Percentiles rank a stretch among this genome's conserved stretches.
Conservation (phyloP, 176 grass and related monocot species). For the Saccharum spontaneum region DNA sequence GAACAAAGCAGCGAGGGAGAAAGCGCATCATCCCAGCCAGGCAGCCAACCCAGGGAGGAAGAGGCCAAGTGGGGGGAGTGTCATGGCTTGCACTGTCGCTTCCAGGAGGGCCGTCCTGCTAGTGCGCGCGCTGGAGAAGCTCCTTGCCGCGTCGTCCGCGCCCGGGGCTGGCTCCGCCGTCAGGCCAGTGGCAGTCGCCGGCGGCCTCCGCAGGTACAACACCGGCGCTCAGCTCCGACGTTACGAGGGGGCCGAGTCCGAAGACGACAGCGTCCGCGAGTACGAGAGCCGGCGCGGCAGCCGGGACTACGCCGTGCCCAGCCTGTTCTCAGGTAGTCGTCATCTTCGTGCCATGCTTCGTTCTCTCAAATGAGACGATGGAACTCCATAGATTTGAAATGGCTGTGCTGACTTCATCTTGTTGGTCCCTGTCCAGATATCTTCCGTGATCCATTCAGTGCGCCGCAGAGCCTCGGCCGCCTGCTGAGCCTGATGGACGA, state of each 20-base stretch:
- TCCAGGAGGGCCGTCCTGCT: constrained; percentile 43
- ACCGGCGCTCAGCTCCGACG: constrained; percentile 40
- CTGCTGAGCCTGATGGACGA: constrained; percentile 78
- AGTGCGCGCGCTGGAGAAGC: constrained; percentile 53
- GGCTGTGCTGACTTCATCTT: neutral
- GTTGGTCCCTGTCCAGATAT: constrained; percentile 31
- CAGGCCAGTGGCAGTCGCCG: constrained; percentile 18
- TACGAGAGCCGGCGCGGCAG: neutral
- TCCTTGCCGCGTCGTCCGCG: constrained; percentile 16
- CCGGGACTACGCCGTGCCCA: constrained; percentile 7
- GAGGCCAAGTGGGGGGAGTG: neutral
- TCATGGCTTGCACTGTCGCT: constrained; percentile 53
- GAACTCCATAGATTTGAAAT: neutral
- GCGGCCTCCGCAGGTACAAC: constrained; percentile 45
- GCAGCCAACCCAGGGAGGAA: neutral
- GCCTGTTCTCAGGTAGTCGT: constrained; percentile 64
- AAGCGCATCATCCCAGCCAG: neutral
- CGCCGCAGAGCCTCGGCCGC: constrained; percentile 59
- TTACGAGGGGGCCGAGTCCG: constrained; percentile 12
- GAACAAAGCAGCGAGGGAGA: neutral
- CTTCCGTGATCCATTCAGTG: constrained; percentile 62
- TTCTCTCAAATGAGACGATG: neutral
- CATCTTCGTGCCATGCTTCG: constrained; percentile 17
- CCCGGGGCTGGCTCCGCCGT: neutral
- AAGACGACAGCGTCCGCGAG: neutral